phyloP scores from a whole-genome alignment of 2,329 filamentous ascomycete species.

The Scedosporium aurantiacum region DNA sequence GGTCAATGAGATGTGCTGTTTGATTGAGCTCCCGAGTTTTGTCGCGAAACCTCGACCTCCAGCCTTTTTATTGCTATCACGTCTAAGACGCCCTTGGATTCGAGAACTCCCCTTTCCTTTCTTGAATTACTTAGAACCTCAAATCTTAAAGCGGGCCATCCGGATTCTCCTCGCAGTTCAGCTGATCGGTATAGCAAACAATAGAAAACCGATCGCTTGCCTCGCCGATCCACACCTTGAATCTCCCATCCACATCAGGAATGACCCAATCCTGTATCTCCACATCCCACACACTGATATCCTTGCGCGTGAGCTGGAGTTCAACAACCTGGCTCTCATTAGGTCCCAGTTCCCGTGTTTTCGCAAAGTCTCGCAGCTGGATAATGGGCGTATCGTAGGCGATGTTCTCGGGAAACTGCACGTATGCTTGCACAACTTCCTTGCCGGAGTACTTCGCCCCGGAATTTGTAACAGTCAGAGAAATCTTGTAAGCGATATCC shows the following conservation, averaged over 20 bases:
- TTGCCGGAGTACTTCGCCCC: conserved; percentile 32
- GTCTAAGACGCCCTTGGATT: too few species aligned
- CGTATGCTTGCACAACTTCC: conserved; percentile 33
- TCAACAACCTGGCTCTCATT: conserved; percentile 42
- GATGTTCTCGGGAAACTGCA: conserved; percentile 27
- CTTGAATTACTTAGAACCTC: background rate
- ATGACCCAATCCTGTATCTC: conserved; percentile 57
- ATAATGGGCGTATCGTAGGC: conserved; percentile 52
- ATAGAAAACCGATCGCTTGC: conserved; percentile 21
- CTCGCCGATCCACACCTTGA: conserved; percentile 27
- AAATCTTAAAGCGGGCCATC: background rate
- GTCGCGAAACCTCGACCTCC: too few species aligned
- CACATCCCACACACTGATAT: conserved; percentile 64
- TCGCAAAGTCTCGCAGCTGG: conserved; percentile 64
- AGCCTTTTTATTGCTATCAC: too few species aligned
- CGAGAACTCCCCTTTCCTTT: too few species aligned
- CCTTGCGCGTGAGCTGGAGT: conserved; percentile 52
- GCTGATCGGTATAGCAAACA: conserved; percentile 18
- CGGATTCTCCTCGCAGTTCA: conserved; percentile 17
- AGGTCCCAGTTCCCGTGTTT: conserved; percentile 42
- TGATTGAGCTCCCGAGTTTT: too few species aligned
- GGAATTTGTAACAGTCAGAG: conserved; percentile 40
- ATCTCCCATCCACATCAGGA: conserved; percentile 23
- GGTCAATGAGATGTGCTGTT: too few species aligned
- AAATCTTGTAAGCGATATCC: conserved; percentile 32